Evolutionary conservation across 352 stramenopile species (phyloP).

Genomic region (Globisporangium yorkense): DNA sequence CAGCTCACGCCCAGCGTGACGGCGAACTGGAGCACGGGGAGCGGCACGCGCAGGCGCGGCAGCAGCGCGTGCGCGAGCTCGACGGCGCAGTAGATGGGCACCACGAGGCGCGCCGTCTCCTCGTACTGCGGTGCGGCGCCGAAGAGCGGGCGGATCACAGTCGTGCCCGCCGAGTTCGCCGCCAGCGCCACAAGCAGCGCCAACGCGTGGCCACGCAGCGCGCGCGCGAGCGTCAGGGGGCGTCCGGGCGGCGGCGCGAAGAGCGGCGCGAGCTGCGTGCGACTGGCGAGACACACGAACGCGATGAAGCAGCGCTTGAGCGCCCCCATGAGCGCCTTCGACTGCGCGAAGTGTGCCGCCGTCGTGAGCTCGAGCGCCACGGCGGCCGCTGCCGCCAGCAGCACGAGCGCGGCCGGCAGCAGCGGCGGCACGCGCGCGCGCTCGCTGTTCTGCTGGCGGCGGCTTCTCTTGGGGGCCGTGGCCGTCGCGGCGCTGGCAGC

Average conservation of each 20-base stretch:
- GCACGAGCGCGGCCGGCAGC: constrained; percentile 35
- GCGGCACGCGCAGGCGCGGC: constrained; percentile 29
- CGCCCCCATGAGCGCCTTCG: constrained; percentile 28
- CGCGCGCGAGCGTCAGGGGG: constrained; percentile 27
- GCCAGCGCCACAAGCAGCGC: constrained; percentile 43
- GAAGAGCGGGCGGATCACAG: constrained; percentile 55
- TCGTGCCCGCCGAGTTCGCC: constrained; percentile 61
- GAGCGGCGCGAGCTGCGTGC: constrained; percentile 37
- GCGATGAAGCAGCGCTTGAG: constrained; percentile 59
- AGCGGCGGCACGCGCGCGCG: constrained; percentile 1
- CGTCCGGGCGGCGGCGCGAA: constrained; percentile 27
- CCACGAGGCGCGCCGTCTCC: constrained; percentile 48
- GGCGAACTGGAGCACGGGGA: constrained; percentile 37
- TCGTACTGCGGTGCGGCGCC: constrained; percentile 48
- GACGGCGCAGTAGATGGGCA: constrained; percentile 51
- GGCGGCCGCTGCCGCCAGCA: constrained; percentile 27
- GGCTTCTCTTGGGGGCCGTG: not conserved
- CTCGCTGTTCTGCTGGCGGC: not conserved
- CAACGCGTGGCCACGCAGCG: constrained; percentile 27
- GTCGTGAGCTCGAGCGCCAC: constrained; percentile 59
- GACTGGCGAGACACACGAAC: constrained; percentile 48
- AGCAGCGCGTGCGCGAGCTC: constrained; percentile 34
- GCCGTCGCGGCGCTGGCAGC: too few relatives aligned
- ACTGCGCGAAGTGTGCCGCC: constrained; percentile 35
- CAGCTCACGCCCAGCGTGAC: constrained; percentile 59